Evolutionary conservation across 129 eudicot genomes (phyloP).

Genomic region (Escallonia herrerae): DNA sequence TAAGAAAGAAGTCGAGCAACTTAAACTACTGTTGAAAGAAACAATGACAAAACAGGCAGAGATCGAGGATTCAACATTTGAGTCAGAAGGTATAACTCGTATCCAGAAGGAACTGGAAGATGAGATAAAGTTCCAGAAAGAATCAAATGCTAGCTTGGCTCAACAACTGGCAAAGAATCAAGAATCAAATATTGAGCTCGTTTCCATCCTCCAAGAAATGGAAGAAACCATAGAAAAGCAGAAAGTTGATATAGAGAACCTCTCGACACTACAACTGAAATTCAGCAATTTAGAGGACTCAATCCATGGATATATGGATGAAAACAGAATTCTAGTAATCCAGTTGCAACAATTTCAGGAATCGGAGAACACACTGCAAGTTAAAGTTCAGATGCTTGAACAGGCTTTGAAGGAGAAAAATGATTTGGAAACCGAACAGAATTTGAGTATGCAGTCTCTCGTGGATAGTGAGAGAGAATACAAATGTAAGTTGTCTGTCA

Average conservation of each 20-base stretch:
- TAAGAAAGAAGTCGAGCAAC: conserved; percentile 51
- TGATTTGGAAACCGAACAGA: conserved; percentile 41
- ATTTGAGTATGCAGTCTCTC: conserved; percentile 25
- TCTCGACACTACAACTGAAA: conserved; percentile 27
- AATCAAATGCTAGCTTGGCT: conserved; percentile 37
- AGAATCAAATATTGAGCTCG: conserved; percentile 71
- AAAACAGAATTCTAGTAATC: conserved; percentile 33
- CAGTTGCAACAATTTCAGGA: conserved; percentile 52
- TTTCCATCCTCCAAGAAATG: conserved; percentile 67
- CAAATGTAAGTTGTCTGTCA: conserved; percentile 30
- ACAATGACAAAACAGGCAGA: conserved; percentile 26
- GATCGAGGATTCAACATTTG: conserved; percentile 22
- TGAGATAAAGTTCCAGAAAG: conserved; percentile 59
- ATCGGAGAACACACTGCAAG: conserved; percentile 55
- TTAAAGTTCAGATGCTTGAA: conserved; percentile 47
- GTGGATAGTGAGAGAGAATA: conserved; percentile 42
- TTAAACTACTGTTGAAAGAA: conserved; percentile 37
- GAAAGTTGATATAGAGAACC: conserved; percentile 59
- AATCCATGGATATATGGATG: conserved; percentile 33
- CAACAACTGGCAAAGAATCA: conserved; percentile 53
- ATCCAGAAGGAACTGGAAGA: conserved; percentile 53
- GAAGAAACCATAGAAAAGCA: conserved; percentile 66
- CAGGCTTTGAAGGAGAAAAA: conserved; percentile 49
- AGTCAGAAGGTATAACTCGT: conserved; percentile 29
- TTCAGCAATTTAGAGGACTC: conserved; percentile 35